These are phyloP conservation scores for Aspergillus luchuensis DNA, from an alignment of 2,329 filamentous ascomycete species.

Conservation along the genomic window DNA sequence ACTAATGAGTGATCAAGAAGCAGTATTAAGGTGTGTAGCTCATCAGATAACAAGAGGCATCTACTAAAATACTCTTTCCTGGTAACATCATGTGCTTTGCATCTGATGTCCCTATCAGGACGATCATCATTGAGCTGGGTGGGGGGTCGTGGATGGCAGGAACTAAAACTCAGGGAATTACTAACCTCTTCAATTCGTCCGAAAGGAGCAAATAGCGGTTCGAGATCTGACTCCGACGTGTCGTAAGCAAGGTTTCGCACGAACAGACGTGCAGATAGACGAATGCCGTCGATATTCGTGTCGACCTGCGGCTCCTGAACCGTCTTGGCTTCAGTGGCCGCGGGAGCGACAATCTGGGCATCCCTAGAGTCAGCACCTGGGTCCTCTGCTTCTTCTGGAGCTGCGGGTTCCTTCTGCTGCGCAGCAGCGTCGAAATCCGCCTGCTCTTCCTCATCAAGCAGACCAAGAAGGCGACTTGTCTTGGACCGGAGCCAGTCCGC, in stretches of 20 bases:
- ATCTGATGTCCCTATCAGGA: conserved; percentile 99
- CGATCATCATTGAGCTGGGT: conserved; percentile 77
- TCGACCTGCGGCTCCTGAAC: conserved; percentile 32
- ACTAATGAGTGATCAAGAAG: conserved; percentile 29
- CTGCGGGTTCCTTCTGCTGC: conserved; percentile 21
- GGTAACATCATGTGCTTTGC: conserved; percentile 87
- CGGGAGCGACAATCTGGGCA: conserved; percentile 19
- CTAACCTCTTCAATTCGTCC: conserved; percentile 87
- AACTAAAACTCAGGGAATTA: conserved; percentile 23
- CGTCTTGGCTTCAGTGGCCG: conserved; percentile 14
- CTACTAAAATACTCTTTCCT: conserved; percentile 99
- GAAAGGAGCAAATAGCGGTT: conserved; percentile 67
- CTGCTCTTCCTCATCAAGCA: conserved; percentile 68
- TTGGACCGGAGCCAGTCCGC: conserved; percentile 89
- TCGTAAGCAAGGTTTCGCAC: conserved; percentile 85
- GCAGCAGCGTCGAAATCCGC: conserved; percentile 44
- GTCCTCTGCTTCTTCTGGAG: conserved; percentile 14
- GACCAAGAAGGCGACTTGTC: conserved; percentile 81
- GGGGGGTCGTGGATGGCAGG: conserved; percentile 17
- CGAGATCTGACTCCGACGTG: conserved; percentile 74
- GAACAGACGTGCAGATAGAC: conserved; percentile 76
- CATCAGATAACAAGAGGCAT: conserved; percentile 90
- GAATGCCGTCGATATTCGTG: conserved; percentile 63
- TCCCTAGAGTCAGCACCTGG: conserved; percentile 15
- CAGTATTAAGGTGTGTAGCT: conserved; percentile 30